Evolutionary conservation across 139 green algal species (phyloP).

Genomic region (Coelastrella sp.): DNA sequence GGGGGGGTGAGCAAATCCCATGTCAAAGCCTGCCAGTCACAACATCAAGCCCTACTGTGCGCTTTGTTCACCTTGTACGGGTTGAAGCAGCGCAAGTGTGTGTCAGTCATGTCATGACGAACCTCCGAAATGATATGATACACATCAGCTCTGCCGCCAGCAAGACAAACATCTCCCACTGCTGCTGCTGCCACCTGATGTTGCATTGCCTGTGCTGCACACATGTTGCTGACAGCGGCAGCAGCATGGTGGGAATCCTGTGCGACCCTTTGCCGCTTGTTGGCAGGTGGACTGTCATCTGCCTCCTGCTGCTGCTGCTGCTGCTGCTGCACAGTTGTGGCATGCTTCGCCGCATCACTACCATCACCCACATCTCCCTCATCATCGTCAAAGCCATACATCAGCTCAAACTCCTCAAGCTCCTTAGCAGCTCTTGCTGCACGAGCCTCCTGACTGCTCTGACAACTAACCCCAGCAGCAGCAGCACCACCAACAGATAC

Average conservation of each 20-base stretch:
- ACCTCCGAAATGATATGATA: conserved; percentile 64
- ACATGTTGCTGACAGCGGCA: background rate
- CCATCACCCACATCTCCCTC: conserved; percentile 30
- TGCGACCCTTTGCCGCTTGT: background rate
- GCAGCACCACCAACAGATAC: background rate
- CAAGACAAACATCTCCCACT: background rate
- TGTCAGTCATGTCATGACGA: background rate
- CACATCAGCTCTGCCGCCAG: conserved; percentile 51
- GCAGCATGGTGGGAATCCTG: no score
- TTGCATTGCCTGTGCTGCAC: background rate
- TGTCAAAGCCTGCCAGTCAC: no score
- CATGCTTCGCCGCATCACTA: background rate
- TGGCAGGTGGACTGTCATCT: background rate
- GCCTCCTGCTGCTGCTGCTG: conserved; percentile 15
- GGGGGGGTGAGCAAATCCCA: no score
- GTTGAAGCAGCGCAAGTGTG: conserved; percentile 63
- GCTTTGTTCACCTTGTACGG: conserved; percentile 64
- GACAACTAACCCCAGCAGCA: background rate
- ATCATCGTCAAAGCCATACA: conserved; percentile 14
- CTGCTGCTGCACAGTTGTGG: background rate
- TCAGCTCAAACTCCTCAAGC: conserved; percentile 22
- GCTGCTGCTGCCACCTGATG: background rate
- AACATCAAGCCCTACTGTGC: no score
- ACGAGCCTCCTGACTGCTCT: conserved; percentile 20
- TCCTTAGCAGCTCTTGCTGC: conserved; percentile 17